Evolutionary conservation across 2,329 filamentous ascomycete genomes (phyloP), one percentile per base, ranked within the genome.

Genomic region (Zymoseptoria crescenta): DNA sequence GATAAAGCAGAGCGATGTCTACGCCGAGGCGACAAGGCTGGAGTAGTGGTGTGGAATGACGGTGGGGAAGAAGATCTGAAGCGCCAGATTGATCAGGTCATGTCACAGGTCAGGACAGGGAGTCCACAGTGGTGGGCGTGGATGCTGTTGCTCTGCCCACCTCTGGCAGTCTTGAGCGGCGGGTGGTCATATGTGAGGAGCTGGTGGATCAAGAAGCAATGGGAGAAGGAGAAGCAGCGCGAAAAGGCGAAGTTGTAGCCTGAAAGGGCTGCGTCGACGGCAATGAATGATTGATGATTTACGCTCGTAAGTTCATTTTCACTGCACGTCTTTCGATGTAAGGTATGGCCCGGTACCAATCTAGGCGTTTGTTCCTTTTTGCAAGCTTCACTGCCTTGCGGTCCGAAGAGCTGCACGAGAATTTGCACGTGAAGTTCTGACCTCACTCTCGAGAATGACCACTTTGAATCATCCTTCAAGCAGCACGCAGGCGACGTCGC

Each of bases 1-100:
- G 83, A 88, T 67, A 97, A 97, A 81, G 92, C 89, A 19, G 80
- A 82, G 71, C 79, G 90, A 71, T 89, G 87, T 61, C 79, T 88
- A 74, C 84, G 82, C 52, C 79, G 91, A 51, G 84, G 84, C 3
- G 69, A 72, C 49, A 79, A 77, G 6, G 81, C 80, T 53, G 93
- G 92, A 0, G 81, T 91, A 3, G 90, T 96, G 35, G 81, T 99
- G 24, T 94, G 89, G 89, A 99, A 99, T 75, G 93, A 97, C 75
- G 84, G 83, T 2, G 84, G 84, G 52, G 86, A 80, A 69, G 85
- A 85, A 41, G 84, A 91, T 62, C 73, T 99, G 69, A 81, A 83
- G 74, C 74, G 70, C 55, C 85, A 90, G 72, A 77, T 97, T 9
- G 79, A 81, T 55, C 78, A 76, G 60, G 88, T 86, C 7, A 84